Conservation (phyloP, 2,329 filamentous ascomycete species). For the Bipolaris victoriae region DNA sequence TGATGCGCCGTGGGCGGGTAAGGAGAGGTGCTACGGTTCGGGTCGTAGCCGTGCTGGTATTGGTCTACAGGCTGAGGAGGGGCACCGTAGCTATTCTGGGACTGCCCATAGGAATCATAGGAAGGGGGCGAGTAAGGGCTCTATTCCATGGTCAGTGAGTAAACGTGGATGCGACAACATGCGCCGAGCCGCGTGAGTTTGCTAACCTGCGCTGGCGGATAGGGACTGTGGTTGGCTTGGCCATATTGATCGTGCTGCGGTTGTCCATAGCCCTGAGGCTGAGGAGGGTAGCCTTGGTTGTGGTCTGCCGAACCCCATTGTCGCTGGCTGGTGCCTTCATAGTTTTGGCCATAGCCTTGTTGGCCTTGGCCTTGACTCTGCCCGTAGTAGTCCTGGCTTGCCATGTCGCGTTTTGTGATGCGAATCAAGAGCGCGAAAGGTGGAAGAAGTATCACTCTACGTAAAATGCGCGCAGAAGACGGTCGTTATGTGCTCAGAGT, state of each 20-base stretch:
- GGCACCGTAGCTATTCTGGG: slow-evolving; percentile 37
- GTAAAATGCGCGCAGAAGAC: slow-evolving; percentile 12
- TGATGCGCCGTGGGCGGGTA: slow-evolving; percentile 42
- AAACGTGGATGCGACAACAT: not conserved
- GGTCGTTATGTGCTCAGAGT: slow-evolving; percentile 23
- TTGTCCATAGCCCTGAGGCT: slow-evolving; percentile 35
- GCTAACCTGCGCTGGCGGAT: too few relatives aligned
- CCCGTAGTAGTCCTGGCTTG: slow-evolving; percentile 46
- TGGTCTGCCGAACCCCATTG: slow-evolving; percentile 36
- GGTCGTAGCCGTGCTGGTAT: slow-evolving; percentile 45
- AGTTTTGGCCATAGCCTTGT: slow-evolving; percentile 32
- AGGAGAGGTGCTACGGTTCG: slow-evolving; percentile 45
- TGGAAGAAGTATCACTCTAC: not conserved
- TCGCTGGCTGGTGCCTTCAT: slow-evolving; percentile 34
- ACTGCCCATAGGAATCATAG: slow-evolving; percentile 37
- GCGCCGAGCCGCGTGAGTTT: slow-evolving; percentile 25
- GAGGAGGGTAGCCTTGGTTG: slow-evolving; percentile 28
- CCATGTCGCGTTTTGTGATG: slow-evolving; percentile 19
- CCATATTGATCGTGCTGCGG: slow-evolving; percentile 38
- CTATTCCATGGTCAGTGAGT: slow-evolving; percentile 26
- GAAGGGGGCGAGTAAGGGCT: slow-evolving; percentile 37
- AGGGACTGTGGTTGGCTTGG: slow-evolving; percentile 21
- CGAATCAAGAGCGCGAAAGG: not conserved
- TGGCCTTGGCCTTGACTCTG: slow-evolving; percentile 25
- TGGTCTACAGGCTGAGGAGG: slow-evolving; percentile 32